Evolutionary conservation across 352 stramenopile genomes (phyloP).

Genomic region (Pythium monospermum): DNA sequence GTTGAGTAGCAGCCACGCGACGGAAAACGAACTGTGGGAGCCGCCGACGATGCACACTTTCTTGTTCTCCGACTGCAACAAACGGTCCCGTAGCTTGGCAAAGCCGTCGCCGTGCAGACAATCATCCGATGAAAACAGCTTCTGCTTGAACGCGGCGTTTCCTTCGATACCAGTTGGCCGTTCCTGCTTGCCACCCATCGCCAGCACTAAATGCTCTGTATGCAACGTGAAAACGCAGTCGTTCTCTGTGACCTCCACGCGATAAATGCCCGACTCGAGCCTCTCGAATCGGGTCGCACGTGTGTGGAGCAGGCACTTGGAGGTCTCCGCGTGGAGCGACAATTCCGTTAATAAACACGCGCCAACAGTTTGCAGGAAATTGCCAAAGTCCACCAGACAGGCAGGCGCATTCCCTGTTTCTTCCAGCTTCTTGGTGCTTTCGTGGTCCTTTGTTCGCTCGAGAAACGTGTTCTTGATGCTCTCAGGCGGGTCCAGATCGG

Average conservation of each 20-base stretch:
- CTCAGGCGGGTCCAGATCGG: constrained; percentile 67
- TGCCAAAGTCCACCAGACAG: constrained; percentile 56
- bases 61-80: constrained; percentile 33
- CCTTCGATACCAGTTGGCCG: constrained; percentile 30
- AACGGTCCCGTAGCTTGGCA: constrained; percentile 33
- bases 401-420: constrained; percentile 43
- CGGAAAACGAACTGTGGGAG: constrained; percentile 83
- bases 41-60: constrained; percentile 83
- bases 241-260: constrained; percentile 32
- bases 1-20: constrained; percentile 77
- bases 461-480: constrained; percentile 71
- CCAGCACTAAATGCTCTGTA: constrained; percentile 60
- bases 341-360: constrained; percentile 42
- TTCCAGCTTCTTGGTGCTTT: constrained; percentile 50
- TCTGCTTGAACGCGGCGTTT: constrained; percentile 28
- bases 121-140: constrained; percentile 62
- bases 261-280: constrained; percentile 41
- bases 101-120: constrained; percentile 66
- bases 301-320: constrained; percentile 47
- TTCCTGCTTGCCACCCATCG: constrained; percentile 61
- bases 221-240: constrained; percentile 36
- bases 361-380: constrained; percentile 60
- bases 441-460: constrained; percentile 42
- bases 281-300: constrained; percentile 41
- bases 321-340: constrained; percentile 29